Conservation (phyloP, 2,329 filamentous ascomycete genomes). For the Ophiocordyceps polyrhachis-furcata region DNA sequence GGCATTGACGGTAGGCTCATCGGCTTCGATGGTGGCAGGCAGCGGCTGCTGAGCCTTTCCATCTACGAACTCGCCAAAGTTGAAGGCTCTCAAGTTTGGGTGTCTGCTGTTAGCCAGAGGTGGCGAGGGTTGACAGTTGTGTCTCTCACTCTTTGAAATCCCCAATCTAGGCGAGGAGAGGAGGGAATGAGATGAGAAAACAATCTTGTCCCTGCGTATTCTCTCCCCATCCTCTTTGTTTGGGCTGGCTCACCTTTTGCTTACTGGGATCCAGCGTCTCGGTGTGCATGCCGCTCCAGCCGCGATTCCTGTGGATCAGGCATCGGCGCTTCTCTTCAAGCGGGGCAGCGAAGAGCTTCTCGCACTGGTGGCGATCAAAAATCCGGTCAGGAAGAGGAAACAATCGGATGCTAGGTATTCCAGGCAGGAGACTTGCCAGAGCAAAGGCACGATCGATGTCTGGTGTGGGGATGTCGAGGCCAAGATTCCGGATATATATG, state of each 20-base stretch:
- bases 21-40: conserved; percentile 39
- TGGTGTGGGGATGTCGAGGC: conserved; percentile 44
- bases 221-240: background rate
- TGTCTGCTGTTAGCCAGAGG: background rate
- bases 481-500: conserved; percentile 67
- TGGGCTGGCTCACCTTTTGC: conserved; percentile 41
- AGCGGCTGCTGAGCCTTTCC: conserved; percentile 60
- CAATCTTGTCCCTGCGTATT: background rate
- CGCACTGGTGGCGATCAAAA: conserved; percentile 27
- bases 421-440: conserved; percentile 47
- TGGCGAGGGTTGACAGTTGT: background rate
- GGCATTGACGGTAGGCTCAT: conserved; percentile 40
- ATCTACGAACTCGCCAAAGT: conserved; percentile 61
- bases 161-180: conserved; percentile 34
- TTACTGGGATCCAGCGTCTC: conserved; percentile 75
- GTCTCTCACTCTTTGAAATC: conserved; percentile 67
- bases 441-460: conserved; percentile 56
- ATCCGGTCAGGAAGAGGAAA: background rate
- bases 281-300: conserved; percentile 75
- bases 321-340: conserved; percentile 54
- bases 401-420: too few relatives aligned
- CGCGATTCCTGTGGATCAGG: conserved; percentile 65
- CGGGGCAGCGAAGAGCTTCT: conserved; percentile 52
- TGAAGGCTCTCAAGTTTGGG: conserved; percentile 51
- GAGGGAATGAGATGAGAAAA: background rate